These are phyloP conservation scores for Sideroxylon spinosum DNA, from an alignment of 179 eudicot species.

Conservation along the genomic window DNA sequence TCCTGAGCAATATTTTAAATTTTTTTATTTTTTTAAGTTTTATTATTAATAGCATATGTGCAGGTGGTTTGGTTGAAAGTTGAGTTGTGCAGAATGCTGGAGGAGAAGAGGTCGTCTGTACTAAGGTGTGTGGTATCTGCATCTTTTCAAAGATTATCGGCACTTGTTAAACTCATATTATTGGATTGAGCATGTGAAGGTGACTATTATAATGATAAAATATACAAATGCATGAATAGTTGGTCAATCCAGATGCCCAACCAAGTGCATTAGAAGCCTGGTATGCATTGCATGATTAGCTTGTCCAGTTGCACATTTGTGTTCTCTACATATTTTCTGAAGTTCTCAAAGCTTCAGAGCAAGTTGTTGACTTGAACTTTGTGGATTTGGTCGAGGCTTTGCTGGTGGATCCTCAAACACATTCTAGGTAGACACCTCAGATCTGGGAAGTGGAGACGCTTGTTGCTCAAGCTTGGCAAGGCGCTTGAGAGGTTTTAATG, in stretches of 20 bases:
- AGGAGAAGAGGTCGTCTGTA: slow-evolving; percentile 72
- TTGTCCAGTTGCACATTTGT: not conserved
- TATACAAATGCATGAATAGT: slow-evolving; percentile 8
- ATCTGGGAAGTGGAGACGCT: too few relatives aligned
- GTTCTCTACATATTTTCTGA: slow-evolving; percentile 1
- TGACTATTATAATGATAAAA: slow-evolving; percentile 5
- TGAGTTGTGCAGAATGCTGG: slow-evolving; percentile 67
- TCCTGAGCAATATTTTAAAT: not conserved
- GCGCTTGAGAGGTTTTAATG: too few relatives aligned
- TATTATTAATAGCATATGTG: slow-evolving; percentile 22
- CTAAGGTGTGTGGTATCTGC: slow-evolving; percentile 52
- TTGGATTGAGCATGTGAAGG: not conserved
- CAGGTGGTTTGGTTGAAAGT: slow-evolving; percentile 84
- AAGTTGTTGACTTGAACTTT: slow-evolving; percentile 6
- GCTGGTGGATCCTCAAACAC: too few relatives aligned
- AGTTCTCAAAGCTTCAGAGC: slow-evolving; percentile 8
- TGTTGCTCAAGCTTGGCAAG: too few relatives aligned
- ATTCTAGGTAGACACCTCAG: too few relatives aligned
- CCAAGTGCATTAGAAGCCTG: not conserved
- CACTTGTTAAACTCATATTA: not conserved
- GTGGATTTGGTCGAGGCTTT: too few relatives aligned
- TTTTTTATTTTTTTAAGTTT: slow-evolving; percentile 16
- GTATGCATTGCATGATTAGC: slow-evolving; percentile 5
- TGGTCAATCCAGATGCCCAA: slow-evolving; percentile 2
- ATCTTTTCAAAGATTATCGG: not conserved